These are phyloP conservation scores for Leucogyrophana mollusca DNA, from an alignment of 768 basidiomycete species.

Conservation along the genomic window DNA sequence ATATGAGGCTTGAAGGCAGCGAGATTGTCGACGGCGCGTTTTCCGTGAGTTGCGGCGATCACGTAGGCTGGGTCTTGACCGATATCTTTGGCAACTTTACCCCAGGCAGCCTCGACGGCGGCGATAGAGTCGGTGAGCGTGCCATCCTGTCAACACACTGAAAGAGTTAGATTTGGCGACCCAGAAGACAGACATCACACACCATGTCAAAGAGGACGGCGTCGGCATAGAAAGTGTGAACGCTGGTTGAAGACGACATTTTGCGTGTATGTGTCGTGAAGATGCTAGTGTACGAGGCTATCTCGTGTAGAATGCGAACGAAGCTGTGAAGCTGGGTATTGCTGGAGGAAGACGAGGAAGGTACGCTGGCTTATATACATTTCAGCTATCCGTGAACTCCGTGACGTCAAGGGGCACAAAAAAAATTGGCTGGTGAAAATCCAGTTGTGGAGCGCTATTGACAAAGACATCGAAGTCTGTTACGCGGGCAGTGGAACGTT, in stretches of 20 bases:
- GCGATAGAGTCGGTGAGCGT: constrained; percentile 74
- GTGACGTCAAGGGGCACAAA: constrained; percentile 30
- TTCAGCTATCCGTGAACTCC: background rate
- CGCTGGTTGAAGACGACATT: constrained; percentile 21
- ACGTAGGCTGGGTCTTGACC: constrained; percentile 66
- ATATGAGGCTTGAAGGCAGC: constrained; percentile 58
- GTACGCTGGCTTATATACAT: constrained; percentile 22
- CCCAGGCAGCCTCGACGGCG: constrained; percentile 76
- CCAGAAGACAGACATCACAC: constrained; percentile 15
- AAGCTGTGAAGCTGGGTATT: background rate
- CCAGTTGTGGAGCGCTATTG: constrained; percentile 7
- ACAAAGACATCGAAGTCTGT: constrained; percentile 1
- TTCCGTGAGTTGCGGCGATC: constrained; percentile 76
- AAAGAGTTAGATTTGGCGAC: constrained; percentile 21
- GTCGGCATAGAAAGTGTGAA: constrained; percentile 45
- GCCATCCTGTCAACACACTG: constrained; percentile 47
- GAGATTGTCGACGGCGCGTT: constrained; percentile 76
- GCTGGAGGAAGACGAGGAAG: background rate
- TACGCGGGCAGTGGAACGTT: background rate
- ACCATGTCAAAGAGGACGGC: constrained; percentile 73
- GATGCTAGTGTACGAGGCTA: background rate
- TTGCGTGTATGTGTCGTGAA: constrained; percentile 3
- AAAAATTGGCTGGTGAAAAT: background rate
- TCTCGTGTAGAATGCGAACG: constrained; percentile 5
- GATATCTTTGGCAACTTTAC: constrained; percentile 66